A percentile compares a stretch with the other conserved stretches of the same genome.
Conservation (phyloP, 2,329 filamentous ascomycete species). For the Rutstroemia sp. region DNA sequence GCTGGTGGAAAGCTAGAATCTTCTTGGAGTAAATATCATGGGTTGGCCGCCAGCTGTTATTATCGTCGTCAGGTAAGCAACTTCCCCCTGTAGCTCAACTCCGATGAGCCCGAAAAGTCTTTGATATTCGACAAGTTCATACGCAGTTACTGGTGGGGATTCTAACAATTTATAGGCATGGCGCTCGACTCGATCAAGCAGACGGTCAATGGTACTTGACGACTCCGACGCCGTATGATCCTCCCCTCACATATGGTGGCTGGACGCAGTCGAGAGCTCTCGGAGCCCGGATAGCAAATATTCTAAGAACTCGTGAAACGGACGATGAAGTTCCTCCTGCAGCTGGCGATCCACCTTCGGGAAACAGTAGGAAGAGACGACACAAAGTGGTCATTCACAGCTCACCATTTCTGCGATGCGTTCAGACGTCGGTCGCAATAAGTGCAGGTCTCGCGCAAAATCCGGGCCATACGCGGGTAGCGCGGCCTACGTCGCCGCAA, state of each 20-base stretch:
- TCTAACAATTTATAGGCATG: conserved; percentile 55
- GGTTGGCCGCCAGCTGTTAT: conserved; percentile 42
- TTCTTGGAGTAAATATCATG: conserved; percentile 28
- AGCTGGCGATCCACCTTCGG: conserved; percentile 15
- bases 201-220: conserved; percentile 93
- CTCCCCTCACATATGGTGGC: conserved; percentile 88
- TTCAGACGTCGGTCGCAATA: conserved; percentile 87
- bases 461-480: conserved; percentile 29
- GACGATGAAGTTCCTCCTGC: conserved; percentile 23
- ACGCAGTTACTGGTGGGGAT: neutral
- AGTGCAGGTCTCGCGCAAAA: conserved; percentile 74
- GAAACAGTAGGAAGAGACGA: conserved; percentile 42
- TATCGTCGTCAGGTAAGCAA: conserved; percentile 41
- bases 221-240: conserved; percentile 90
- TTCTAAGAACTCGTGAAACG: conserved; percentile 48
- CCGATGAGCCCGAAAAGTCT: no score
- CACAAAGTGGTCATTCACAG: conserved; percentile 82
- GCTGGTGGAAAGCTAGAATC: neutral
- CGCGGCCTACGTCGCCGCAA: conserved; percentile 15
- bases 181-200: conserved; percentile 85
- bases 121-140: neutral
- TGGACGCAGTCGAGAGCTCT: conserved; percentile 82
- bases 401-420: conserved; percentile 88
- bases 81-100: no score
- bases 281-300: conserved; percentile 73